phyloP scores from a whole-genome alignment of 2,329 filamentous ascomycete genomes.

The Pseudogymnoascus sp. region DNA sequence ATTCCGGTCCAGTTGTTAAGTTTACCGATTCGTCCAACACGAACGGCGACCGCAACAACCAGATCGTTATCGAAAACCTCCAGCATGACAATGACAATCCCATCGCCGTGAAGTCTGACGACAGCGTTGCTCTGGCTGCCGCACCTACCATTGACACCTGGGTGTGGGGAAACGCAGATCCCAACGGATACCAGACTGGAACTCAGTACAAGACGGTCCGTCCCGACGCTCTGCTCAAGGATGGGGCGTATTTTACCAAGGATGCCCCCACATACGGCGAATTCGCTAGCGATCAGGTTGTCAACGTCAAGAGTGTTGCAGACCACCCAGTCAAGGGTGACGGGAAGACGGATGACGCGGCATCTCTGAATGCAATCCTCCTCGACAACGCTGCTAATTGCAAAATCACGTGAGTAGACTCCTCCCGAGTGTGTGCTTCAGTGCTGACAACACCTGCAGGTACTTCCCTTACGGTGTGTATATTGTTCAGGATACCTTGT shows the following conservation, averaged over 20 bases:
- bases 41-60: background rate
- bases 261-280: conserved; percentile 37
- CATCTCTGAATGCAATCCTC: conserved; percentile 28
- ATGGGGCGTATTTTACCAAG: conserved; percentile 36
- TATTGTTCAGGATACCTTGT: conserved; percentile 39
- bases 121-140: conserved; percentile 19
- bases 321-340: conserved; percentile 36
- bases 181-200: background rate
- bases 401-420: conserved; percentile 7
- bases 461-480: conserved; percentile 41
- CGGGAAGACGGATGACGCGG: conserved; percentile 31
- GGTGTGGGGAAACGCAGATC: background rate
- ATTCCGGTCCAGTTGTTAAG: conserved; percentile 5
- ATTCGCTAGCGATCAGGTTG: conserved; percentile 34
- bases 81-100: background rate
- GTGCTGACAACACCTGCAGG: conserved; percentile 26
- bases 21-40: background rate
- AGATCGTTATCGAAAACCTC: conserved; percentile 3
- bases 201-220: conserved; percentile 25
- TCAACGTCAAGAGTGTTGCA: conserved; percentile 40
- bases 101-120: conserved; percentile 13
- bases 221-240: conserved; percentile 26
- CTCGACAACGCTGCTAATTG: conserved; percentile 17
- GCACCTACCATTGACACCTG: conserved; percentile 15
- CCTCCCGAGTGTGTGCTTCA: background rate